Percentiles rank a stretch among this genome's conserved stretches.
phyloP scores from a whole-genome alignment of 179 eudicot species.

The Drosera spatulata region DNA sequence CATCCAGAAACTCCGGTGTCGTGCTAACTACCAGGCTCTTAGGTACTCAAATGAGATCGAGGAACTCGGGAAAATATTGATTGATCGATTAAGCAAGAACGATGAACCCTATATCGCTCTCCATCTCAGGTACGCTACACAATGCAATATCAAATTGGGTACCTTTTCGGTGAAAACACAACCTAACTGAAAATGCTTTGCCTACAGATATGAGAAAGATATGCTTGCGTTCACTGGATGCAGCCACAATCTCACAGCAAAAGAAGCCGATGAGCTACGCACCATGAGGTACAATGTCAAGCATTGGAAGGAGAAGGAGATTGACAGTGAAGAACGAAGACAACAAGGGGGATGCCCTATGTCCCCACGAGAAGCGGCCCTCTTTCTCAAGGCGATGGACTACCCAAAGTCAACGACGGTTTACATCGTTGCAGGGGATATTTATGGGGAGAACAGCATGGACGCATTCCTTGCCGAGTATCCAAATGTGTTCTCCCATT shows the following conservation, averaged over 20 bases:
- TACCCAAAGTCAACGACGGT: constrained; percentile 53
- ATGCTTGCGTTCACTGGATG: constrained; percentile 92
- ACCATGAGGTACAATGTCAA: constrained; percentile 51
- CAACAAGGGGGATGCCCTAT: constrained; percentile 63
- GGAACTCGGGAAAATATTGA: constrained; percentile 39
- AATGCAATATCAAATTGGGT: neutral
- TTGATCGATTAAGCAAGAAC: constrained; percentile 33
- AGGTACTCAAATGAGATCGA: constrained; percentile 56
- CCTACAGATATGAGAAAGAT: constrained; percentile 75
- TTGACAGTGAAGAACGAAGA: constrained; percentile 44
- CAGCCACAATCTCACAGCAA: constrained; percentile 49
- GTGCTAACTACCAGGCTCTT: constrained; percentile 65
- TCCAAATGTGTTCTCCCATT: constrained; percentile 61
- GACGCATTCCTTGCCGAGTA: constrained; percentile 33
- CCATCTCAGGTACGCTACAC: constrained; percentile 52
- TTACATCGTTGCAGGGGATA: constrained; percentile 84
- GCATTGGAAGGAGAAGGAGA: constrained; percentile 90
- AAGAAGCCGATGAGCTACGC: constrained; percentile 50
- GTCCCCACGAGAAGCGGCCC: constrained; percentile 71
- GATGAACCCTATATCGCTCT: constrained; percentile 57
- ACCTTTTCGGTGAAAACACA: neutral
- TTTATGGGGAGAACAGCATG: constrained; percentile 56
- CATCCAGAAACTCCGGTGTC: constrained; percentile 64
- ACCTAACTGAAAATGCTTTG: neutral
- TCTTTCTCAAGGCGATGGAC: constrained; percentile 76